Evolutionary conservation across 306 rosid species (phyloP), one percentile per base, ranked within the genome.

Genomic region (Dryas alaskensis): DNA sequence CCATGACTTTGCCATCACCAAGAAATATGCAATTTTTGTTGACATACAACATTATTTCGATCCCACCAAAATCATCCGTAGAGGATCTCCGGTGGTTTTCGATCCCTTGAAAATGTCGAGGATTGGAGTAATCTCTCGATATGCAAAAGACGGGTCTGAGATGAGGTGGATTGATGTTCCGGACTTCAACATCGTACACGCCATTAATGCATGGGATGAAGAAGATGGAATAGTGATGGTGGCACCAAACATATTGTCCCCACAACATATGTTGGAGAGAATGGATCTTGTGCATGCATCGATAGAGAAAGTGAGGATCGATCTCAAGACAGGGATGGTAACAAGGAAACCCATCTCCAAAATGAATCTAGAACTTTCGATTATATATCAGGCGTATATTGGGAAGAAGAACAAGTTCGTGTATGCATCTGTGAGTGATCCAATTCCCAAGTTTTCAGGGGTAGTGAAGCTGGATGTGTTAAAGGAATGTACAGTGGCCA

Each of bases 191-290:
- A 70, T 80, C 1, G 10, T 94, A 22, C 98, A 94, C 72, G 89
- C 94, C 49, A 82, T 89, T 2, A 94, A 94, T 80, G 95, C 98
- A 1, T 94, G 98, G 98, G 98, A 94, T 1, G 96, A 88, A 17
- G 93, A 87, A 0, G 90, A 83, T 25, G 79, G 88, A 4, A 76
- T 94, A 10, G 85, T 84, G 1, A 25, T 94, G 25, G 47, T 91
- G 61, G 98, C 98, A 45, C 97, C 97, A 6, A 94, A 94, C 70
- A 78, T 91, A 40, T 75, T 94, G 1, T 91, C 96, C 0, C 78
- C 87, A 19, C 96, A 94, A 67, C 96, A 94, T 85, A 75, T 91
- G 0, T 0, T 94, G 43, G 98, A 94, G 81, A 88, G 96, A 39
- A 45, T 80, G 87, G 96, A 91, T 0, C 81, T 94, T 0, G 4